Conservation (phyloP, 73 alveolate species). For the Symbiodinium pilosum region DNA sequence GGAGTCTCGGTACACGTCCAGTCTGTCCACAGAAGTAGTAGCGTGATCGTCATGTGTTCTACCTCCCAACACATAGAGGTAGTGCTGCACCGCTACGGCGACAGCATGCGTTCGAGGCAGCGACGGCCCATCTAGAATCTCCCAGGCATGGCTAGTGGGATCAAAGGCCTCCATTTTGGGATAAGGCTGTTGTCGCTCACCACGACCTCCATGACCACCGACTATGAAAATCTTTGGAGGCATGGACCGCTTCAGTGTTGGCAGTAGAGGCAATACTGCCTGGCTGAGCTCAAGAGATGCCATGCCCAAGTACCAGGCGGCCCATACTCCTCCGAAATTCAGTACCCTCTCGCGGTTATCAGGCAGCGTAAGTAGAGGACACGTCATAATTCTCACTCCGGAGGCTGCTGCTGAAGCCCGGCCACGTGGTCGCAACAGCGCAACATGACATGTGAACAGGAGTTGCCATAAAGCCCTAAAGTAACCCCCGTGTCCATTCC, state of each 20-base stretch:
- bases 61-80: conserved; percentile 49
- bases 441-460: too few species aligned
- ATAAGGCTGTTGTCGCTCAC: conserved; percentile 47
- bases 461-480: too few species aligned
- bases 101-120: conserved; percentile 42
- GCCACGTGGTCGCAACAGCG: too few species aligned
- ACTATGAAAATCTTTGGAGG: conserved; percentile 14
- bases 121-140: conserved; percentile 10
- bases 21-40: background rate
- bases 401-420: too few species aligned
- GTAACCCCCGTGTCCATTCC: too few species aligned
- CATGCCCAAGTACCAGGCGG: background rate
- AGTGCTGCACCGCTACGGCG: conserved; percentile 3
- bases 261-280: background rate
- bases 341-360: conserved; percentile 25
- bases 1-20: background rate
- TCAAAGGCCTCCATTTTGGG: conserved; percentile 1
- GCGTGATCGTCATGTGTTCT: background rate
- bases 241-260: background rate
- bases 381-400: too few species aligned
- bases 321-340: conserved; percentile 41
- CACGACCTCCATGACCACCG: conserved; percentile 73
- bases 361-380: conserved; percentile 34
- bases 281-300: background rate
- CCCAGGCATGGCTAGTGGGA: background rate